These are phyloP conservation scores for Nannizziopsis barbatae DNA, from an alignment of 2,329 filamentous ascomycete genomes.

Conservation along the genomic window DNA sequence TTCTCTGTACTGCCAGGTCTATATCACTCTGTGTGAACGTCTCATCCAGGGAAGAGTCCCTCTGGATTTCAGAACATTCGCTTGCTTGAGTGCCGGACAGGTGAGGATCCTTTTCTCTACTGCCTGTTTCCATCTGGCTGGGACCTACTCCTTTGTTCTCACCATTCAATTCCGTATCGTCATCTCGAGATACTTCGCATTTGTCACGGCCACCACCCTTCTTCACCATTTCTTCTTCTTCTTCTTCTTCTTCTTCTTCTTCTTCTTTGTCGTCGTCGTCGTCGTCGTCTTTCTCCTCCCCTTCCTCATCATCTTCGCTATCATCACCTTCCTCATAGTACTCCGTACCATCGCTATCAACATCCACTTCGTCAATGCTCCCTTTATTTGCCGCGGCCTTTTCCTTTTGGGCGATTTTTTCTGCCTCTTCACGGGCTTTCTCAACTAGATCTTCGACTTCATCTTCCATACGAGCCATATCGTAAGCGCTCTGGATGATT, in stretches of 20 bases:
- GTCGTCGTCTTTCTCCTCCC: conserved; percentile 33
- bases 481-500: conserved; percentile 70
- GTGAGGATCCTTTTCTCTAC: background rate
- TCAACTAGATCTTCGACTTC: conserved; percentile 82
- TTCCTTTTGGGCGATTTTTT: conserved; percentile 67
- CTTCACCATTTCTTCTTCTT: conserved; percentile 39
- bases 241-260: conserved; percentile 33
- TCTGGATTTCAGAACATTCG: conserved; percentile 24
- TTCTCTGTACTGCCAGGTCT: conserved; percentile 31
- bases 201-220: conserved; percentile 30
- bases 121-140: conserved; percentile 12
- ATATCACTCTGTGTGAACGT: conserved; percentile 35
- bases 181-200: conserved; percentile 20
- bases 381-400: conserved; percentile 59
- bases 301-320: conserved; percentile 44
- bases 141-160: conserved; percentile 19
- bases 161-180: conserved; percentile 16
- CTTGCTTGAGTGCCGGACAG: conserved; percentile 35
- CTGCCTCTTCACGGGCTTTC: conserved; percentile 68
- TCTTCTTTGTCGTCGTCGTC: conserved; percentile 28
- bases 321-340: conserved; percentile 1
- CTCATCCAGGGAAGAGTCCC: conserved; percentile 22
- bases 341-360: too few relatives aligned
- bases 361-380: conserved; percentile 43
- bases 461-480: conserved; percentile 68